phyloP scores from a whole-genome alignment of 192 early-diverging fungal genomes.

The Coemansia sp. region DNA sequence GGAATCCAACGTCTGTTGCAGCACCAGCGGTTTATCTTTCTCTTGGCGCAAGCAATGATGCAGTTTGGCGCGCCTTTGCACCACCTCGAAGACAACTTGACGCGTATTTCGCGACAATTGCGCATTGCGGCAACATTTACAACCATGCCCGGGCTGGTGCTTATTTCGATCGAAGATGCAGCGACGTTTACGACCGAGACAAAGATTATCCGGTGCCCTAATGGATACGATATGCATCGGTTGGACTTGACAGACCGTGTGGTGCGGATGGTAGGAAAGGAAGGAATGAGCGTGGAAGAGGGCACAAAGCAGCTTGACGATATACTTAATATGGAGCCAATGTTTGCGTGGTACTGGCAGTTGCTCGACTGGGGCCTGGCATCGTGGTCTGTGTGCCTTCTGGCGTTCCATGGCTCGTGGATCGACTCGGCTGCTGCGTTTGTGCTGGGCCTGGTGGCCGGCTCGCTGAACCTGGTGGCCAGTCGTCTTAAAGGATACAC shows the following conservation, averaged over 20 bases:
- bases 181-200: conserved; percentile 70
- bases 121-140: conserved; percentile 61
- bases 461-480: conserved; percentile 58
- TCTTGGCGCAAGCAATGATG: conserved; percentile 63
- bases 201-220: conserved; percentile 60
- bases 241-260: conserved; percentile 60
- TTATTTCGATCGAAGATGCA: conserved; percentile 64
- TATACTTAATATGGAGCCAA: conserved; percentile 48
- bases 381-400: conserved; percentile 57
- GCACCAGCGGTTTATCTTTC: conserved; percentile 60
- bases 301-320: conserved; percentile 57
- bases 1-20: conserved; percentile 56
- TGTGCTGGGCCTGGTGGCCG: conserved; percentile 53
- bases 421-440: conserved; percentile 58
- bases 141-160: conserved; percentile 63
- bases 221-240: conserved; percentile 65
- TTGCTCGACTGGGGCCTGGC: conserved; percentile 56
- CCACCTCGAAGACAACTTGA: conserved; percentile 61
- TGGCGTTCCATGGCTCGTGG: conserved; percentile 68
- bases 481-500: conserved; percentile 56
- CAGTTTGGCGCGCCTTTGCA: conserved; percentile 65
- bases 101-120: conserved; percentile 56
- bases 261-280: conserved; percentile 59
- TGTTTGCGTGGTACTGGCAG: conserved; percentile 59
- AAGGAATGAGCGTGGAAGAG: conserved; percentile 58